Percentiles rank a stretch among this genome's conserved stretches.
Evolutionary conservation across 345 rosid genomes (phyloP).

Genomic region (Psidium friedrichsthalianum): DNA sequence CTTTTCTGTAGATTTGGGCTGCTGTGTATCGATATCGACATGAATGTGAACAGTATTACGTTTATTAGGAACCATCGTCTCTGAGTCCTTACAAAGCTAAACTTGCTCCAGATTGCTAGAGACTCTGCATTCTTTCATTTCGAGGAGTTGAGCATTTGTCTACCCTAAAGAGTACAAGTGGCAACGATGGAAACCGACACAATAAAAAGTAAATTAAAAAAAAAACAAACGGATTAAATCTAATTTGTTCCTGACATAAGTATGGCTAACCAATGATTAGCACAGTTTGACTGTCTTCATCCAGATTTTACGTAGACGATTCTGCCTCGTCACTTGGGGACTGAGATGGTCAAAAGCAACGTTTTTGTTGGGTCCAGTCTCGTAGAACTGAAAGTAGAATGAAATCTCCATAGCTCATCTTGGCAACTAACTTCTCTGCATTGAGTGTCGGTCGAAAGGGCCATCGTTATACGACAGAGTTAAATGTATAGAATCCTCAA

Average conservation of each 20-base stretch:
- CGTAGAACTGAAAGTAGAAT: background rate
- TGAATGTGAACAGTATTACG: background rate
- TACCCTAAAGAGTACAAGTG: background rate
- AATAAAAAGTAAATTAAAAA: too few relatives aligned
- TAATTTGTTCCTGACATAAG: background rate
- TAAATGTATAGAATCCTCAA: background rate
- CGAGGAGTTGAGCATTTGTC: background rate
- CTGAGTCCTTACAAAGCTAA: background rate
- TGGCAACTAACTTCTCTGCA: background rate
- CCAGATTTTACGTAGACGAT: background rate
- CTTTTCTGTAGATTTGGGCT: background rate
- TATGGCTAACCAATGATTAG: background rate
- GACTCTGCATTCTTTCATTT: background rate
- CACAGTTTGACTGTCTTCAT: background rate
- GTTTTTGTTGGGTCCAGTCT: background rate
- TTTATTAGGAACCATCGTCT: background rate
- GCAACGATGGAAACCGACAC: background rate
- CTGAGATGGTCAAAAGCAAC: background rate
- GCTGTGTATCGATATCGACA: background rate
- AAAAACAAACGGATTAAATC: background rate
- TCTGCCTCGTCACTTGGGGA: background rate
- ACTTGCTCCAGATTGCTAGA: background rate
- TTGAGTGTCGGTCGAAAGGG: background rate
- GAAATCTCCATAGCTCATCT: background rate
- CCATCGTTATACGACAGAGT: background rate